phyloP scores from a whole-genome alignment of 2,329 filamentous ascomycete species.

The Domatiomyces catenatus region DNA sequence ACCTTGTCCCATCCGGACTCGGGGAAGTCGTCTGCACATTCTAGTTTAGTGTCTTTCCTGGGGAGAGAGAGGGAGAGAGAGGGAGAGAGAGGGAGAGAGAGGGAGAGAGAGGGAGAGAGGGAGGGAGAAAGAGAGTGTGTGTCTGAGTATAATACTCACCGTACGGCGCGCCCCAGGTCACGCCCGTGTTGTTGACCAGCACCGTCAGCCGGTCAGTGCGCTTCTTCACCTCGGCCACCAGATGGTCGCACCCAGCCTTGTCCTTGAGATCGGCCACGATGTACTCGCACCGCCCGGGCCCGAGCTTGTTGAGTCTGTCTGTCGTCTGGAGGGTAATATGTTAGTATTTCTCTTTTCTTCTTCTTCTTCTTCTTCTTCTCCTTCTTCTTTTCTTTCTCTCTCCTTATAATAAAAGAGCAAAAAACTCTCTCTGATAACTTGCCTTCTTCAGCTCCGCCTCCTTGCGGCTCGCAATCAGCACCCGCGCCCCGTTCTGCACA shows the following conservation, averaged over 20 bases:
- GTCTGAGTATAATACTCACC: conserved; percentile 27
- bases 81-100: too few relatives aligned
- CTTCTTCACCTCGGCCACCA: conserved; percentile 35
- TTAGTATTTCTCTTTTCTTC: background rate
- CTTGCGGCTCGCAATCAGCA: conserved; percentile 40
- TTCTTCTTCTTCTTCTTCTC: background rate
- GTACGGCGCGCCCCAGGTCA: conserved; percentile 41
- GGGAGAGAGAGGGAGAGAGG: background rate
- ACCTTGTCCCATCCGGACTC: conserved; percentile 39
- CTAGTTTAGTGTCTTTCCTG: too few relatives aligned
- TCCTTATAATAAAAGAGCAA: background rate
- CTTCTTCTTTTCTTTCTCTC: too few relatives aligned
- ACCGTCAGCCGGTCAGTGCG: conserved; percentile 30
- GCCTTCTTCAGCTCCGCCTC: conserved; percentile 31
- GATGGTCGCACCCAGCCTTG: conserved; percentile 34
- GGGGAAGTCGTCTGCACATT: background rate
- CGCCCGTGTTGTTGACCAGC: conserved; percentile 39
- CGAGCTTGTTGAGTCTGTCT: conserved; percentile 34
- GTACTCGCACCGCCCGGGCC: conserved; percentile 36
- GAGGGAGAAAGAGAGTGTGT: background rate
- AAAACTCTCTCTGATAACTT: too few relatives aligned
- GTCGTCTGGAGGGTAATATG: too few relatives aligned
- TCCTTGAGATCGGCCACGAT: conserved; percentile 38
- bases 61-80: too few relatives aligned
- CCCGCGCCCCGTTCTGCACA: conserved; percentile 36